Percentiles rank a stretch among this genome's conserved stretches.
phyloP scores from a whole-genome alignment of 345 rosid species.

The Citrus unshiu region DNA sequence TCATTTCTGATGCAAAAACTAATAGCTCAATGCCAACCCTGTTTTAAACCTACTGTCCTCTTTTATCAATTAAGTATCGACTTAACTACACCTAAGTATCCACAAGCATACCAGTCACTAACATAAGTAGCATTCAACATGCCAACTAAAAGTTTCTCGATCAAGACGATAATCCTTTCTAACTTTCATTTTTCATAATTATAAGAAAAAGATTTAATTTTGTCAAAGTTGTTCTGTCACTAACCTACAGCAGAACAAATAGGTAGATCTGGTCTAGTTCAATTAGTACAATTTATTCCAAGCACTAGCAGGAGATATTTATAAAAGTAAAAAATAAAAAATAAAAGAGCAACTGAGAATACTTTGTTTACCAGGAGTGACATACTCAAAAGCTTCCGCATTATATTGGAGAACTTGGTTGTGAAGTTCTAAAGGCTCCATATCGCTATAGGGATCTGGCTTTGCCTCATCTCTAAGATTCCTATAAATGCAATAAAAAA shows the following conservation, averaged over 20 bases:
- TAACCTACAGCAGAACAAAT: neutral
- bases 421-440: slow-evolving; percentile 55
- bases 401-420: slow-evolving; percentile 60
- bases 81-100: neutral
- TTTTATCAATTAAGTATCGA: neutral
- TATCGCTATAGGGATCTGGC: slow-evolving; percentile 25
- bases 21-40: neutral
- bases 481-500: slow-evolving; percentile 34
- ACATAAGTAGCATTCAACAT: neutral
- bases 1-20: neutral
- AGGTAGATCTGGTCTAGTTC: neutral
- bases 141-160: neutral
- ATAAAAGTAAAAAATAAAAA: neutral
- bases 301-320: neutral
- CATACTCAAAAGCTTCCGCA: slow-evolving; percentile 85
- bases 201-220: neutral
- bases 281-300: neutral
- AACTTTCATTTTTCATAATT: neutral
- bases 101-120: neutral
- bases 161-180: neutral
- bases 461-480: slow-evolving; percentile 52
- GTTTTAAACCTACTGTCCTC: neutral
- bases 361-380: slow-evolving; percentile 66
- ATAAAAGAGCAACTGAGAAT: slow-evolving; percentile 28
- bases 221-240: neutral